Evolutionary conservation across 805 yeast genomes (phyloP).

Genomic region (Wickerhamomyces chambardii): DNA sequence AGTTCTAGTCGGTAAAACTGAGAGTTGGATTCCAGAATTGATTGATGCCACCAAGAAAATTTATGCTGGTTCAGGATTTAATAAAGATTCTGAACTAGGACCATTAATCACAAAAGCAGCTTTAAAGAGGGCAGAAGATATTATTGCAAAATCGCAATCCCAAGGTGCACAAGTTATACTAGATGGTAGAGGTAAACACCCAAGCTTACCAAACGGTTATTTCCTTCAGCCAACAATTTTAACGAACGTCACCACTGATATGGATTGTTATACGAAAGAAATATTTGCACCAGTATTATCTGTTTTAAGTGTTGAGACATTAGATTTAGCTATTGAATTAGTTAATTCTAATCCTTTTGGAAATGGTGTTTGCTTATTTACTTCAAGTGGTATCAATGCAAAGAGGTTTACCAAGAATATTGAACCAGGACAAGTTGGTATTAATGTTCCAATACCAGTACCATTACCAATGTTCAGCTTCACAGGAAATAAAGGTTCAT

Average conservation of each 20-base stretch:
- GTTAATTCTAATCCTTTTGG: constrained; percentile 59
- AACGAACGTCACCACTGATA: constrained; percentile 51
- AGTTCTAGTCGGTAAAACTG: constrained; percentile 57
- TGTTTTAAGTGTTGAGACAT: constrained; percentile 52
- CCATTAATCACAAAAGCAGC: constrained; percentile 59
- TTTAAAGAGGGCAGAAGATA: constrained; percentile 39
- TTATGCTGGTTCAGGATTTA: constrained; percentile 58
- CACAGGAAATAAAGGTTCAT: constrained; percentile 69
- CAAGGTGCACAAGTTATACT: constrained; percentile 53
- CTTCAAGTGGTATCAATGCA: constrained; percentile 61
- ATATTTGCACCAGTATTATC: constrained; percentile 69
- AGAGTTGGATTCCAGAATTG: constrained; percentile 55
- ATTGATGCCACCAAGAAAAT: constrained; percentile 47
- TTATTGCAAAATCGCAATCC: constrained; percentile 41
- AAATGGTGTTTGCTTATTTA: constrained; percentile 64
- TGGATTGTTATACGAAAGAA: constrained; percentile 63
- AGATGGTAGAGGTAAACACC: constrained; percentile 51
- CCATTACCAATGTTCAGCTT: constrained; percentile 78
- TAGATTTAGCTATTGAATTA: constrained; percentile 62
- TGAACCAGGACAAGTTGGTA: constrained; percentile 71
- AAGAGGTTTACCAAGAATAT: constrained; percentile 60
- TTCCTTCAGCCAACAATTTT: constrained; percentile 68
- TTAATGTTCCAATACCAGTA: constrained; percentile 74
- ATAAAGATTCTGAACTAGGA: constrained; percentile 52
- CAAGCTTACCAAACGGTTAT: constrained; percentile 50